Conservation (phyloP, 768 basidiomycete genomes). For the Termitomyces sp. region DNA sequence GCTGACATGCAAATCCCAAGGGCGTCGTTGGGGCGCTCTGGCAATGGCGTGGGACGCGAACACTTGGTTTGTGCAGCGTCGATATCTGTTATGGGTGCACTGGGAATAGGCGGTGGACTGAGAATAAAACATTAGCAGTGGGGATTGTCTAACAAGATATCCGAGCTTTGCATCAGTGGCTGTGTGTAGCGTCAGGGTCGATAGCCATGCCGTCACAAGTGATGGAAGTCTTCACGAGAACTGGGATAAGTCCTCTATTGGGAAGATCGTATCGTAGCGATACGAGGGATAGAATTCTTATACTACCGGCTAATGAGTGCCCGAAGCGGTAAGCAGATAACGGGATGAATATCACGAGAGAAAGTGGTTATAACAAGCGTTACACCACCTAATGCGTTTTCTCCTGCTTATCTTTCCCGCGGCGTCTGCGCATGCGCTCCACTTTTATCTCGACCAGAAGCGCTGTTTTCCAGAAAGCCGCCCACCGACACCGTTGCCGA, state of each 20-base stretch:
- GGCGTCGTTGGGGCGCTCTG: constrained; percentile 61
- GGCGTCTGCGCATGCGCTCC: constrained; percentile 65
- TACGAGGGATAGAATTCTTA: no score
- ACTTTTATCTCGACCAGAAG: constrained; percentile 95
- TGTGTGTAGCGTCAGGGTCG: no score
- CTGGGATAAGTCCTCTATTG: no score
- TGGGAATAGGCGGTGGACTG: constrained; percentile 29
- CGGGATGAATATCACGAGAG: no score
- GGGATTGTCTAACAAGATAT: no score
- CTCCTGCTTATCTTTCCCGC: constrained; percentile 11
- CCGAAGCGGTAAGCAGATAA: no score
- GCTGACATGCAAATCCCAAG: constrained; percentile 92
- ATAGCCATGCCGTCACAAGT: no score
- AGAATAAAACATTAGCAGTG: background rate
- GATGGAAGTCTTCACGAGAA: no score
- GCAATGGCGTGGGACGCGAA: constrained; percentile 71
- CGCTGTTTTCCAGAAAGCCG: constrained; percentile 93
- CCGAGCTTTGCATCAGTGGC: no score
- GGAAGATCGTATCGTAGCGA: no score
- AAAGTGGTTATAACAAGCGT: no score
- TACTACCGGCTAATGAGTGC: no score
- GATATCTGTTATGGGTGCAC: constrained; percentile 53
- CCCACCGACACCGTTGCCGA: constrained; percentile 94
- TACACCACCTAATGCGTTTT: background rate
- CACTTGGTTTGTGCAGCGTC: constrained; percentile 75